Percentiles rank a stretch among this genome's conserved stretches.
These are phyloP conservation scores for Ceratonia siliqua DNA, from an alignment of 306 rosid genomes.

Conservation along the genomic window DNA sequence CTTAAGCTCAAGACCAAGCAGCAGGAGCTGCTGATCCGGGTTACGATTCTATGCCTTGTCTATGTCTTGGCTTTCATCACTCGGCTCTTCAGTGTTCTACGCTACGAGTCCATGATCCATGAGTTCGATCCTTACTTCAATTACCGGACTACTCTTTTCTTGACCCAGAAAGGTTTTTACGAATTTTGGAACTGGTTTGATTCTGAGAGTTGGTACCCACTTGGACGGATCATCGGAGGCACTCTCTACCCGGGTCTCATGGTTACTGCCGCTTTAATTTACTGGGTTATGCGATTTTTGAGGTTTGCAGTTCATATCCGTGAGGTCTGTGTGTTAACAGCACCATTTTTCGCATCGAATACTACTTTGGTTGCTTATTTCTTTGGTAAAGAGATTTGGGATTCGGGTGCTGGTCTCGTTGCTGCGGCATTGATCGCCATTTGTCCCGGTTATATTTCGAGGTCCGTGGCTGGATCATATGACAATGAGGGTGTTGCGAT, in stretches of 20 bases:
- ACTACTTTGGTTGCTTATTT: slow-evolving; percentile 90
- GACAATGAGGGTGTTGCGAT: slow-evolving; percentile 99
- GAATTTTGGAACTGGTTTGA: slow-evolving; percentile 99
- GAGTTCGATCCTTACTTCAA: slow-evolving; percentile 99
- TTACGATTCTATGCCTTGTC: slow-evolving; percentile 64
- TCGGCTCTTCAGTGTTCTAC: slow-evolving; percentile 92
- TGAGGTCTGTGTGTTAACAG: slow-evolving; percentile 92
- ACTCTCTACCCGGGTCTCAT: slow-evolving; percentile 96
- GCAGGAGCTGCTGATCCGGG: slow-evolving; percentile 92
- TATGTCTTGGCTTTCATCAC: slow-evolving; percentile 89
- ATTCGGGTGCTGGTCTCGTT: slow-evolving; percentile 90
- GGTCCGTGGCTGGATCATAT: slow-evolving; percentile 96
- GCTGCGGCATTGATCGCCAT: slow-evolving; percentile 93
- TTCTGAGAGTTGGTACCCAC: slow-evolving; percentile 94
- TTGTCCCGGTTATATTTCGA: slow-evolving; percentile 92
- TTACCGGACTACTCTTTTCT: slow-evolving; percentile 83
- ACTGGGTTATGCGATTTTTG: slow-evolving; percentile 63
- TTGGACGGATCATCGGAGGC: slow-evolving; percentile 93
- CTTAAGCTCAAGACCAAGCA: slow-evolving; percentile 90
- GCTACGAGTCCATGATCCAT: slow-evolving; percentile 98
- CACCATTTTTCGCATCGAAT: slow-evolving; percentile 95
- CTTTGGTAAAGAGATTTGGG: slow-evolving; percentile 95
- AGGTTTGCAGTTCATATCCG: slow-evolving; percentile 87
- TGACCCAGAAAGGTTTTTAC: slow-evolving; percentile 78
- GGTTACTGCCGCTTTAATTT: slow-evolving; percentile 92